Conservation (phyloP, 192 early-diverging fungal species). For the Gonapodya prolifera region DNA sequence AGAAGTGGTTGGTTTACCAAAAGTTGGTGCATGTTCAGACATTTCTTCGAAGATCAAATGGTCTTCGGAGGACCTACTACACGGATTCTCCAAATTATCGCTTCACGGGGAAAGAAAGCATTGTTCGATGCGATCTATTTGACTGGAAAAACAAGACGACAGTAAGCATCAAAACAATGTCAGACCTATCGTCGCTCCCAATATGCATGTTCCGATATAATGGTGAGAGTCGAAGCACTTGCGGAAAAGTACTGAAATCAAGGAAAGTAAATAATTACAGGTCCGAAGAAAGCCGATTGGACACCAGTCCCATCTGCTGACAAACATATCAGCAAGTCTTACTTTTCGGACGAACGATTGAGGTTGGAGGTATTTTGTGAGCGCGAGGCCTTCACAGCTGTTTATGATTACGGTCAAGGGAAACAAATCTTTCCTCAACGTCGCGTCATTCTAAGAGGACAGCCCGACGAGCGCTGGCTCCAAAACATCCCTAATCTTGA, state of each 20-base stretch:
- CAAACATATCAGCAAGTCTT: slow-evolving; percentile 17
- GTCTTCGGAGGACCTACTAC: background rate
- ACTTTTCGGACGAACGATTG: slow-evolving; percentile 7
- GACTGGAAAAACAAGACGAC: background rate
- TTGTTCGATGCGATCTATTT: background rate
- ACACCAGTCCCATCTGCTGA: slow-evolving; percentile 11
- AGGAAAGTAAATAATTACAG: slow-evolving; percentile 6
- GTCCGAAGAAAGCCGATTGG: slow-evolving; percentile 22
- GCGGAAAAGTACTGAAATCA: background rate
- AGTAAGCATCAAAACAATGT: background rate
- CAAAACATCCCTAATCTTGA: slow-evolving; percentile 7
- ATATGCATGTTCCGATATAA: background rate
- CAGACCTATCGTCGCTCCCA: background rate
- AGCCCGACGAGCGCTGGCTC: slow-evolving; percentile 7
- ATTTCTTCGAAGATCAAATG: slow-evolving; percentile 6
- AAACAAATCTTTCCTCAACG: slow-evolving; percentile 10
- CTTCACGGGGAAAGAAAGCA: background rate
- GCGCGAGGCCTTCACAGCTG: slow-evolving; percentile 9
- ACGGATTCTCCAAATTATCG: background rate
- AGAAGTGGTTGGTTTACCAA: background rate
- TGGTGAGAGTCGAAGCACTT: background rate
- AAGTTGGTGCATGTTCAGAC: background rate
- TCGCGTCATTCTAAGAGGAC: slow-evolving; percentile 1
- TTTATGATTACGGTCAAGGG: slow-evolving; percentile 17
- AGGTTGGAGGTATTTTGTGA: slow-evolving; percentile 15